Percentiles rank a stretch among this genome's conserved stretches.
phyloP scores from a whole-genome alignment of 2,329 filamentous ascomycete species.

The Fusarium sp. region DNA sequence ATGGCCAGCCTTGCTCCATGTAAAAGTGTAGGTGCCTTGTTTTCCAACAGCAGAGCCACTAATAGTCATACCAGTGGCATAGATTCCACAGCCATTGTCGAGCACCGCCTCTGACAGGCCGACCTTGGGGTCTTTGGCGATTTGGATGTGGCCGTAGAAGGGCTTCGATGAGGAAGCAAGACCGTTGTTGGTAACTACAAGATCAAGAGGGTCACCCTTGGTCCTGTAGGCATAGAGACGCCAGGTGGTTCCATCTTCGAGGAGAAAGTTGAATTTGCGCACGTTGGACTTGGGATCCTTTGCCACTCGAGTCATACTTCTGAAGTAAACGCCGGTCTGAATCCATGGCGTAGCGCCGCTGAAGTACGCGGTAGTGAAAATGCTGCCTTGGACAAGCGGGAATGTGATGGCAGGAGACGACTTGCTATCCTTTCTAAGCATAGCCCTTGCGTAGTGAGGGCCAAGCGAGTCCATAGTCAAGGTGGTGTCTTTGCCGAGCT shows the following conservation, averaged over 20 bases:
- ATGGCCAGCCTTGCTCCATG: conserved; percentile 77
- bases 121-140: conserved; percentile 78
- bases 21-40: conserved; percentile 77
- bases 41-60: conserved; percentile 69
- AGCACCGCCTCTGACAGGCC: conserved; percentile 71
- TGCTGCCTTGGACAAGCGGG: conserved; percentile 89
- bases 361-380: conserved; percentile 84
- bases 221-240: conserved; percentile 78
- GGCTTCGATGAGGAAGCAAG: conserved; percentile 71
- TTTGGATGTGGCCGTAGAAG: conserved; percentile 83
- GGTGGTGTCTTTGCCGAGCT: conserved; percentile 71
- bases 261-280: conserved; percentile 78
- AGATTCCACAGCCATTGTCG: conserved; percentile 81
- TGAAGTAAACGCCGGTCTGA: conserved; percentile 79
- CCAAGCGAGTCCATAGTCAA: conserved; percentile 65
- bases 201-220: conserved; percentile 69
- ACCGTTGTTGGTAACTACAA: conserved; percentile 74
- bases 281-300: conserved; percentile 71
- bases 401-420: conserved; percentile 74
- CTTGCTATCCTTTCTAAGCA: conserved; percentile 67
- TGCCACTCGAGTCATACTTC: conserved; percentile 68
- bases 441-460: conserved; percentile 72
- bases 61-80: conserved; percentile 72
- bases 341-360: conserved; percentile 75
- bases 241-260: conserved; percentile 82